Conservation (phyloP, 2,329 filamentous ascomycete species). For the Gremmenia infestans region DNA sequence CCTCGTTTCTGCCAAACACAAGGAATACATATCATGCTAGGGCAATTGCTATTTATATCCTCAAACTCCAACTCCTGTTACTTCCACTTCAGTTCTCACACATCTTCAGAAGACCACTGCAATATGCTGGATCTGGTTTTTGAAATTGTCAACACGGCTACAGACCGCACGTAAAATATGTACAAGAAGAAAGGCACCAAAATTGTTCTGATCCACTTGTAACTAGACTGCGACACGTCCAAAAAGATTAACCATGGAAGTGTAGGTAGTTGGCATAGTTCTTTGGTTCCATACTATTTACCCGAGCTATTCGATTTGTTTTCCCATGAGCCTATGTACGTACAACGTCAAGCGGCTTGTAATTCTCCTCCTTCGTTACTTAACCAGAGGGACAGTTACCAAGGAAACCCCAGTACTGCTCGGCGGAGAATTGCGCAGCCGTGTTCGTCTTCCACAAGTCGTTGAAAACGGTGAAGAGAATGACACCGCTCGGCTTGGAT, state of each 20-base stretch:
- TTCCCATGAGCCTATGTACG: slow-evolving; percentile 1
- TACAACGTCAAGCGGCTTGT: neutral
- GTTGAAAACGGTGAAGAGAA: slow-evolving; percentile 77
- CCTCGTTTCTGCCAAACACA: too few species aligned
- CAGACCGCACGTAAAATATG: slow-evolving; percentile 10
- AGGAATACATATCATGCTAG: too few species aligned
- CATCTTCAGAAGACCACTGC: too few species aligned
- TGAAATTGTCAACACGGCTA: neutral
- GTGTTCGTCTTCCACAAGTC: slow-evolving; percentile 71
- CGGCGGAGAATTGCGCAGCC: slow-evolving; percentile 59
- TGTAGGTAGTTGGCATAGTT: neutral
- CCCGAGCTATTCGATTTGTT: slow-evolving; percentile 5
- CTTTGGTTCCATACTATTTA: slow-evolving; percentile 11
- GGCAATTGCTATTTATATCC: too few species aligned
- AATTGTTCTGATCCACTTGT: slow-evolving; percentile 2
- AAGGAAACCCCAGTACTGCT: slow-evolving; percentile 72
- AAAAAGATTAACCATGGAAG: slow-evolving; percentile 13
- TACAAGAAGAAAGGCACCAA: slow-evolving; percentile 18
- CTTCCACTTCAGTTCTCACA: neutral
- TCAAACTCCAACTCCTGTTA: too few species aligned
- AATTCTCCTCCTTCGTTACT: neutral
- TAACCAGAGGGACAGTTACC: slow-evolving; percentile 26
- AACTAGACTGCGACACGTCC: neutral
- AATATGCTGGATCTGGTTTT: too few species aligned
- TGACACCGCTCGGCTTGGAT: slow-evolving; percentile 45